These are phyloP conservation scores for Cryphonectria carpinicola DNA, from an alignment of 2,329 filamentous ascomycete species.

Conservation along the genomic window DNA sequence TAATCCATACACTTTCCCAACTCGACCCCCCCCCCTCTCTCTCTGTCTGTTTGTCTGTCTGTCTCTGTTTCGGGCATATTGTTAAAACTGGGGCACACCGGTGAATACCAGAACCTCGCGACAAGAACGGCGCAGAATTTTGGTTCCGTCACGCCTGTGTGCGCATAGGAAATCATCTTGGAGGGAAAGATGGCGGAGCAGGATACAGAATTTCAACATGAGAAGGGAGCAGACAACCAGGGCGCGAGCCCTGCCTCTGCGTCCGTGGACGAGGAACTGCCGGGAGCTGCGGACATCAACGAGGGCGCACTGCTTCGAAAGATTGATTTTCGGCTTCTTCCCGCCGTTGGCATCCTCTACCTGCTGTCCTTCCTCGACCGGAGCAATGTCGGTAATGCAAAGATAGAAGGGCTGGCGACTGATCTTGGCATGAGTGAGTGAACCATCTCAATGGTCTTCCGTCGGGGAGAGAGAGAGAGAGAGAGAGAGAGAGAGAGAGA, in stretches of 20 bases:
- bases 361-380: constrained; percentile 61
- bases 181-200: constrained; percentile 18
- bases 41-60: not conserved
- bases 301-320: constrained; percentile 64
- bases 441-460: not conserved
- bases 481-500: too few relatives aligned
- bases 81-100: not conserved
- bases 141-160: not conserved
- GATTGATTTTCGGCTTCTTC: constrained; percentile 55
- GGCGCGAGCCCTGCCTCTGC: constrained; percentile 12
- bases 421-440: constrained; percentile 58
- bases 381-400: constrained; percentile 64
- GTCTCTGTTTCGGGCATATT: not conserved
- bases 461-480: not conserved
- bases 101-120: not conserved
- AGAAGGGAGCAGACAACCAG: constrained; percentile 9
- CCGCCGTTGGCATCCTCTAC: constrained; percentile 59
- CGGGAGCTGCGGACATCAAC: constrained; percentile 42
- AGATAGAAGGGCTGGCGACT: constrained; percentile 56
- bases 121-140: not conserved
- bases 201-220: constrained; percentile 14
- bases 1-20: not conserved
- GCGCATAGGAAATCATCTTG: too few relatives aligned
- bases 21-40: not conserved
- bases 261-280: constrained; percentile 20